Base-by-base conservation (phyloP, 164 flowering plant genomes). In the Vitis amurensis region DNA sequence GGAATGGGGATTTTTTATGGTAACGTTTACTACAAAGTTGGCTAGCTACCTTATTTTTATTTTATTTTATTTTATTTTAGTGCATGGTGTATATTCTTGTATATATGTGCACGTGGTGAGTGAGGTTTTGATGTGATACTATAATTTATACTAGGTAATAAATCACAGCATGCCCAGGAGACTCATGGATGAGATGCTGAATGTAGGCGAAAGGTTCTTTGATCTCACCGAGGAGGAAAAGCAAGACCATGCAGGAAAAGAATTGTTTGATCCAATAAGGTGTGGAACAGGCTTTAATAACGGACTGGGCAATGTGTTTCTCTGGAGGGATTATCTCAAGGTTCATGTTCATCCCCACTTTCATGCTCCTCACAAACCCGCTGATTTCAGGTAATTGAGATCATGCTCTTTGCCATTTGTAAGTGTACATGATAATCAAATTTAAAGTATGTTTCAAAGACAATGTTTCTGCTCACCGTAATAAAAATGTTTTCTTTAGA, bases 1-100 rank as follows among this genome's bases (percentile, higher is more conserved):
- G 11, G 82, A 85, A 7, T 89, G 90, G 90, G 90, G 90, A 1
- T 85, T 87, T 80, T 89, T 89, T 77, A 74, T 75, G 81, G 91
- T 85, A 74, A 14, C 30, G 8, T n/a, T 23, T 23, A 0, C 27
- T 23, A 23, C 27, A 23, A 23, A 23, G 27, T 23, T 23, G 27
- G 27, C 27, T 23, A 23, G 27, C 27, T 23, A 23, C 27, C 27
- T 23, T 23, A 31, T 67, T 9, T 63, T 2, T 17, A 9, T 61
- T 19, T 61, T 17, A 9, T 61, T 19, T 61, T 17, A 9, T 61
- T 19, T 61, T 3, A 0, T 44, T 63, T 37, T 17, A 14, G 27
- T 23, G 27, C 27, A 2, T 23, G 27, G 27, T 23, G 27, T 23
- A 23, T 23, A 23, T 23, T 23, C 27, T 23, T 23, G 27, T 23